Conservation (phyloP, 116 monocot genomes). For the Thalassia testudinum region DNA sequence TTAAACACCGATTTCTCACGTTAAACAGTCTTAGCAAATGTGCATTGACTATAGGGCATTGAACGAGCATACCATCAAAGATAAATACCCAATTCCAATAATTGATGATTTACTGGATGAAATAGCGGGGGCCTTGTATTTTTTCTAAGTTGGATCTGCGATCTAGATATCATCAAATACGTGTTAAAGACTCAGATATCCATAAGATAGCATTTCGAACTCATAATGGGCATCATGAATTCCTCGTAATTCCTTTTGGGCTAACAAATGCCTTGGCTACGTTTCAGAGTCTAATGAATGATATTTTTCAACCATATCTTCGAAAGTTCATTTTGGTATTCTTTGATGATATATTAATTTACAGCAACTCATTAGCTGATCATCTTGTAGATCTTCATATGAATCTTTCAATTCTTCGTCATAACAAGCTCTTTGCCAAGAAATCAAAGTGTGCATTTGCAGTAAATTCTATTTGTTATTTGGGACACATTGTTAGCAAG, state of each 20-base stretch:
- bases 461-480: not conserved
- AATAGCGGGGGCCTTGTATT: not conserved
- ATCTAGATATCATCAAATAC: too few species aligned
- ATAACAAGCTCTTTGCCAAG: not conserved
- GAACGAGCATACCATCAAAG: too few species aligned
- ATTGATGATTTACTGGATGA: constrained; percentile 11
- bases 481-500: too few species aligned
- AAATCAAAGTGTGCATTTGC: not conserved
- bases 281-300: too few species aligned
- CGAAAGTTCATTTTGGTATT: too few species aligned
- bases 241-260: too few species aligned
- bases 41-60: constrained; percentile 8
- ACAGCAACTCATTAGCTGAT: not conserved
- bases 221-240: constrained; percentile 5
- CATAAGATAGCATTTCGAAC: too few species aligned
- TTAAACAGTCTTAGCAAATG: not conserved
- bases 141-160: too few species aligned
- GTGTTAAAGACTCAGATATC: too few species aligned
- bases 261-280: constrained; percentile 5
- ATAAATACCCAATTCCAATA: constrained; percentile 1
- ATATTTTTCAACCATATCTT: too few species aligned
- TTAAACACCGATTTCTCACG: too few species aligned
- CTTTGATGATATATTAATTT: too few species aligned
- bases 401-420: not conserved
- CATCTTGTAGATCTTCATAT: not conserved